Evolutionary conservation across 73 alveolate species (phyloP).

Genomic region (Paramecium primaurelia): DNA sequence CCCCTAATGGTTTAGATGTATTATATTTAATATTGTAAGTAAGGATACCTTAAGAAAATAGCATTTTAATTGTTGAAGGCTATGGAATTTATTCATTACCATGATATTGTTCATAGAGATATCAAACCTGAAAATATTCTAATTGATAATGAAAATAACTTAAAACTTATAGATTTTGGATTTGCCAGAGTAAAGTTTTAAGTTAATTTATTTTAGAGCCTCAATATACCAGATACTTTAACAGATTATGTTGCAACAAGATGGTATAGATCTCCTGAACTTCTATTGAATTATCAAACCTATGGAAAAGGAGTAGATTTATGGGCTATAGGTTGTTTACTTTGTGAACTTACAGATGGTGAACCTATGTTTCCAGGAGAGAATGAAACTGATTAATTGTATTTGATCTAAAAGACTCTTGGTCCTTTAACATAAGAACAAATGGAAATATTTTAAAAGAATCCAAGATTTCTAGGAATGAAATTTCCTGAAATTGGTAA

Average conservation of each 20-base stretch:
- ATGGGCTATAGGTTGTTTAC: slow-evolving; percentile 94
- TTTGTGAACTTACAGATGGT: slow-evolving; percentile 95
- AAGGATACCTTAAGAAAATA: background rate
- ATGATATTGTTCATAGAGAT: slow-evolving; percentile 57
- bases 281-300: slow-evolving; percentile 40
- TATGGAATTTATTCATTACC: slow-evolving; percentile 35
- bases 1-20: slow-evolving; percentile 89
- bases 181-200: slow-evolving; percentile 74
- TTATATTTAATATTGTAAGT: background rate
- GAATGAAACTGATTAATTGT: slow-evolving; percentile 87
- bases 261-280: slow-evolving; percentile 84
- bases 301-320: slow-evolving; percentile 85
- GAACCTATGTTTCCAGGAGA: slow-evolving; percentile 97
- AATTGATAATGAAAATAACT: slow-evolving; percentile 47
- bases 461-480: slow-evolving; percentile 87
- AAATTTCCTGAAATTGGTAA: slow-evolving; percentile 88
- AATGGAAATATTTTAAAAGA: slow-evolving; percentile 78
- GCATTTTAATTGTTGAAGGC: slow-evolving; percentile 46
- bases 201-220: slow-evolving; percentile 49
- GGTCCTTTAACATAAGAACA: slow-evolving; percentile 83
- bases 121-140: slow-evolving; percentile 57
- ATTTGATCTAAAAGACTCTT: slow-evolving; percentile 80
- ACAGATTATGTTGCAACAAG: slow-evolving; percentile 84
- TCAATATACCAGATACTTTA: slow-evolving; percentile 48
- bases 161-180: slow-evolving; percentile 88